Evolutionary conservation across 2,329 filamentous ascomycete species (phyloP).

Genomic region (Pseudopyrenochaeta lycopersici): DNA sequence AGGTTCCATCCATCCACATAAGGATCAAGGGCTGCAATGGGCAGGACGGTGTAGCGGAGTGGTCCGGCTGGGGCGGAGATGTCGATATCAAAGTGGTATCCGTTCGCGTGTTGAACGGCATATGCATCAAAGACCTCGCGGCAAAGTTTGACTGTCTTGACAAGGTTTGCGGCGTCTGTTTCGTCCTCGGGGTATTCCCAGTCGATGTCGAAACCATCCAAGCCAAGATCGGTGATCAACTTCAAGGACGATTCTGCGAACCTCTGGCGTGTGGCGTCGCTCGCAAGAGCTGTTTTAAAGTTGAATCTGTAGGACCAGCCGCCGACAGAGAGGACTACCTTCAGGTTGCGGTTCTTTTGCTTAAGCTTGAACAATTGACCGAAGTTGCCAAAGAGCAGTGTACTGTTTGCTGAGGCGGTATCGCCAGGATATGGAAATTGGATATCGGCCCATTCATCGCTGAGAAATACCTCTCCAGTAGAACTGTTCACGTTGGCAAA

Average conservation of each 20-base stretch:
- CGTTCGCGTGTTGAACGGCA: constrained; percentile 44
- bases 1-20: constrained; percentile 62
- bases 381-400: constrained; percentile 77
- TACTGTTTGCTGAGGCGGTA: constrained; percentile 68
- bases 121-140: constrained; percentile 51
- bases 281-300: constrained; percentile 74
- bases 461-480: constrained; percentile 70
- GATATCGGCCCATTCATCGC: constrained; percentile 38
- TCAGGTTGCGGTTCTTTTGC: constrained; percentile 77
- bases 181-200: constrained; percentile 55
- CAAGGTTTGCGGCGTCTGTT: constrained; percentile 47
- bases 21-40: constrained; percentile 51
- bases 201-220: constrained; percentile 62
- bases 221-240: constrained; percentile 81
- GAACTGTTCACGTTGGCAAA: constrained; percentile 87
- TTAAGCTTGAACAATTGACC: constrained; percentile 82
- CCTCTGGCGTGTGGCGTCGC: constrained; percentile 64
- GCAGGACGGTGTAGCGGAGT: constrained; percentile 48
- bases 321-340: constrained; percentile 81
- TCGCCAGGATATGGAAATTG: constrained; percentile 74
- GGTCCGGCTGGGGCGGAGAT: constrained; percentile 56
- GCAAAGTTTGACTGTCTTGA: constrained; percentile 46
- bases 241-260: constrained; percentile 77
- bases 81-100: constrained; percentile 54
- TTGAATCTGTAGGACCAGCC: constrained; percentile 82